Percentiles rank a stretch among this genome's conserved stretches.
Conservation (phyloP, 768 basidiomycete genomes). For the Suillus ampliporus region DNA sequence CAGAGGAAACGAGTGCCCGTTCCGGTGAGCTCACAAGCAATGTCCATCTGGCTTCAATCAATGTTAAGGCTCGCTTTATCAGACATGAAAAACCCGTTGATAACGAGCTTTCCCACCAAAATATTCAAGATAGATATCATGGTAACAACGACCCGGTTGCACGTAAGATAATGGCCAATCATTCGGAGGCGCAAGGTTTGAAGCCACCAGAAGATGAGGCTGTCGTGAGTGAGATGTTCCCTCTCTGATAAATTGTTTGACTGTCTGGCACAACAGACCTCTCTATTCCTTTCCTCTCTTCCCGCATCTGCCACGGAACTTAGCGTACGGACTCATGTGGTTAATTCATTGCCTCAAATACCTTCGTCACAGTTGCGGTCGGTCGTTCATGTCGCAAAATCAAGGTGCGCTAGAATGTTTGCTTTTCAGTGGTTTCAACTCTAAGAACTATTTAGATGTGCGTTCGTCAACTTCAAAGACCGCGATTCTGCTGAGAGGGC, state of each 20-base stretch:
- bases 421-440: background rate
- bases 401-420: conserved; percentile 52
- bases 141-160: conserved; percentile 95
- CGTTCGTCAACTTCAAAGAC: conserved; percentile 93
- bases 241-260: conserved; percentile 12
- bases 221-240: conserved; percentile 62
- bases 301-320: conserved; percentile 73
- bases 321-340: conserved; percentile 73
- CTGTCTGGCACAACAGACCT: conserved; percentile 56
- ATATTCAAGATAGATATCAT: conserved; percentile 93
- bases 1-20: conserved; percentile 92
- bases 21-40: conserved; percentile 49
- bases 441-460: conserved; percentile 63
- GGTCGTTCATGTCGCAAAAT: conserved; percentile 84
- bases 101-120: conserved; percentile 87
- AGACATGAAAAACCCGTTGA: conserved; percentile 91
- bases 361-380: conserved; percentile 76
- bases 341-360: conserved; percentile 67
- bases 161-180: conserved; percentile 79
- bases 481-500: conserved; percentile 84
- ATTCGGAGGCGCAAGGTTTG: conserved; percentile 83
- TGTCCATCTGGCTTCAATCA: conserved; percentile 21
- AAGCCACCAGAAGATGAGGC: conserved; percentile 87
- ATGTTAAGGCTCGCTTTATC: conserved; percentile 9
- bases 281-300: conserved; percentile 83